Percentiles rank a stretch among this genome's conserved stretches.
Evolutionary conservation across 108 stramenopile species (phyloP).

Genomic region (Cylindrotheca fusiformis): DNA sequence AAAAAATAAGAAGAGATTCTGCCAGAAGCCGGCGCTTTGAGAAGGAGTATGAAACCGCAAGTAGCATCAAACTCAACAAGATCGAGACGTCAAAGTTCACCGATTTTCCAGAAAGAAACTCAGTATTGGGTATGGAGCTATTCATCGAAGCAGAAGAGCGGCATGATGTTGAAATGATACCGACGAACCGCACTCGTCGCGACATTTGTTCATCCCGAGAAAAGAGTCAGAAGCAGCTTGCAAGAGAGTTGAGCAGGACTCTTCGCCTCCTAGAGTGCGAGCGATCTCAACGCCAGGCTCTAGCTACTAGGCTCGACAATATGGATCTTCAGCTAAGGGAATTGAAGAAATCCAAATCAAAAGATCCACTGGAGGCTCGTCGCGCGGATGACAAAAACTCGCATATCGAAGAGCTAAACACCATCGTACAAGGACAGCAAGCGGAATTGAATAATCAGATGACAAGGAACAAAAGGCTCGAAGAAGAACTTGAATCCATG

Average conservation of each 20-base stretch:
- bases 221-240: neutral
- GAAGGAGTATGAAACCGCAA: neutral
- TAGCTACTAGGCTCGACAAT: constrained; percentile 6
- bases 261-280: constrained; percentile 12
- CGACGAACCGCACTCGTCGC: neutral
- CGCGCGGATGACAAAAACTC: neutral
- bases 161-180: neutral
- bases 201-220: neutral
- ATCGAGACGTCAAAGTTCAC: no score
- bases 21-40: neutral
- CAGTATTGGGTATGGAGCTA: neutral
- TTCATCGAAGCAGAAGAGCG: neutral
- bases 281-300: constrained; percentile 1
- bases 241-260: constrained; percentile 1
- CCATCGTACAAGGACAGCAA: neutral
- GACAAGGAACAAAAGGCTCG: neutral
- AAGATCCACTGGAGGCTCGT: neutral
- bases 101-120: no score
- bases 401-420: neutral
- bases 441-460: constrained; percentile 5
- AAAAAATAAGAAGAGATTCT: neutral
- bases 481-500: constrained; percentile 6
- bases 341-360: neutral
- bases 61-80: neutral
- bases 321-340: neutral